Percentiles rank a stretch among this genome's conserved stretches.
These are phyloP conservation scores for Pulveroboletus sp. DNA, from an alignment of 768 basidiomycete genomes.

Conservation along the genomic window DNA sequence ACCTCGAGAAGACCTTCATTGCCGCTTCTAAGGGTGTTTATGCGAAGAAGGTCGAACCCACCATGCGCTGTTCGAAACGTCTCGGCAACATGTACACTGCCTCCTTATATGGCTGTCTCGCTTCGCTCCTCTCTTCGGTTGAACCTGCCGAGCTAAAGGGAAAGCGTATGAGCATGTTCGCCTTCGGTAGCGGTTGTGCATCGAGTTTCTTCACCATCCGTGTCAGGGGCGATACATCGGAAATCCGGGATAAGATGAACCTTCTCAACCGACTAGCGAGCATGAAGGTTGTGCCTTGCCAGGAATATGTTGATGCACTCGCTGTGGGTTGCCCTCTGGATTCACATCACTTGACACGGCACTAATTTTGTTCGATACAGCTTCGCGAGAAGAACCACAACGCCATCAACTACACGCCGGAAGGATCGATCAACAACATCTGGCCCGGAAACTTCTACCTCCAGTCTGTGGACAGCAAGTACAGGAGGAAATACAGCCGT, in stretches of 20 bases:
- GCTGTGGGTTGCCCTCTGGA: conserved; percentile 40
- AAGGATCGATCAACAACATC: conserved; percentile 86
- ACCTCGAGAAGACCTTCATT: conserved; percentile 92
- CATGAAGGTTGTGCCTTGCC: conserved; percentile 90
- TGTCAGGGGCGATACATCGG: conserved; percentile 82
- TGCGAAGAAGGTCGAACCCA: conserved; percentile 69
- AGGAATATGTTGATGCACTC: conserved; percentile 87
- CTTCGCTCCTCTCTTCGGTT: conserved; percentile 74
- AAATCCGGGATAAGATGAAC: conserved; percentile 79
- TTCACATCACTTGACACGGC: background rate
- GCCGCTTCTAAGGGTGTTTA: conserved; percentile 72
- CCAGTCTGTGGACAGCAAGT: conserved; percentile 83
- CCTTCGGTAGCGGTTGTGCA: conserved; percentile 96
- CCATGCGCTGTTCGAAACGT: conserved; percentile 82
- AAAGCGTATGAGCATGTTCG: conserved; percentile 91
- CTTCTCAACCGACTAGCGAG: conserved; percentile 69
- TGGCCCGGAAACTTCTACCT: conserved; percentile 96
- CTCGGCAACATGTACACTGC: conserved; percentile 99
- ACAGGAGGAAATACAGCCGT: conserved; percentile 81
- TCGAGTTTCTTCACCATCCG: conserved; percentile 86
- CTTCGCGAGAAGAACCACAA: conserved; percentile 98
- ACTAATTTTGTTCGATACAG: conserved; percentile 38
- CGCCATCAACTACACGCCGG: conserved; percentile 76
- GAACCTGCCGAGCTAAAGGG: conserved; percentile 65
- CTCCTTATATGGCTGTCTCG: conserved; percentile 90